Percentiles rank a stretch among this genome's conserved stretches.
Evolutionary conservation across 805 yeast species (phyloP).

Genomic region (Candida hungchunana): DNA sequence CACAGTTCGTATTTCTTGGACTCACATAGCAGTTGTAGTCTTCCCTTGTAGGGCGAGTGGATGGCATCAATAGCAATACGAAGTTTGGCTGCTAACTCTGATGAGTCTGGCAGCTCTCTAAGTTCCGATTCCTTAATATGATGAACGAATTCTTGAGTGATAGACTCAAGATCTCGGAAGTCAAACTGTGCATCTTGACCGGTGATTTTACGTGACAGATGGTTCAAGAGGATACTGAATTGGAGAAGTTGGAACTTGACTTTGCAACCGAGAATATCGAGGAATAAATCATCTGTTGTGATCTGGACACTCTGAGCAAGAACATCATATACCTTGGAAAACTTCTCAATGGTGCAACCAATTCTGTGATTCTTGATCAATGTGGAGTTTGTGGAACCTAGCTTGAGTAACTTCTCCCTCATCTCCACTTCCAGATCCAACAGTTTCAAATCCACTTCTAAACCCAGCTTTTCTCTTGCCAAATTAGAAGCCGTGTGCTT

Average conservation of each 20-base stretch:
- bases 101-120: conserved; percentile 5
- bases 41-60: background rate
- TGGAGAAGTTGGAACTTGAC: conserved; percentile 2
- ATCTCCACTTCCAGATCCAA: conserved; percentile 2
- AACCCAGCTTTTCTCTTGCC: conserved; percentile 2
- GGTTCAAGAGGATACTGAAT: conserved; percentile 3
- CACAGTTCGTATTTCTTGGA: conserved; percentile 1
- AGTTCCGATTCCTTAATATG: conserved; percentile 13
- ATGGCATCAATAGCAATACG: background rate
- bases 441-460: conserved; percentile 8
- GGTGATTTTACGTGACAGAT: background rate
- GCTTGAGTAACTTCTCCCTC: background rate
- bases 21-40: background rate
- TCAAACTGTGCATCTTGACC: background rate
- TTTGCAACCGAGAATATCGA: conserved; percentile 3
- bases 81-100: background rate
- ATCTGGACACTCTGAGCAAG: conserved; percentile 1
- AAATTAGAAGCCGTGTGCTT: conserved; percentile 1
- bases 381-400: background rate
- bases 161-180: conserved; percentile 1
- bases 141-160: conserved; percentile 6
- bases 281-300: conserved; percentile 4
- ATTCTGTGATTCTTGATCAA: background rate
- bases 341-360: background rate
- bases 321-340: background rate